Conservation (phyloP, 2,329 filamentous ascomycete species). For the Chrysoporthe puriensis region DNA sequence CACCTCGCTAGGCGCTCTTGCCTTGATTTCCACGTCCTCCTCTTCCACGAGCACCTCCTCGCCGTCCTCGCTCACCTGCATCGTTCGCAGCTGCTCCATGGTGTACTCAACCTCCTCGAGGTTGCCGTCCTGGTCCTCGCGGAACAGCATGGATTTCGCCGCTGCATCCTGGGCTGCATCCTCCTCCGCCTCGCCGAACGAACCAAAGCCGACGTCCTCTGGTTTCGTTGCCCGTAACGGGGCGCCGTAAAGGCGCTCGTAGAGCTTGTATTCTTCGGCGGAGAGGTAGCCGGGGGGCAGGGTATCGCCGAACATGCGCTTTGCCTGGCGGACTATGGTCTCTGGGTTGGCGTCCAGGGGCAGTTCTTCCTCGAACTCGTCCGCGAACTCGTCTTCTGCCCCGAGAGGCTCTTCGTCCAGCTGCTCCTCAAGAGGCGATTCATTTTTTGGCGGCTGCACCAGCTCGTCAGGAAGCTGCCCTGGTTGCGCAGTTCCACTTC, state of each 20-base stretch:
- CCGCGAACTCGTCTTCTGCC: slow-evolving; percentile 12
- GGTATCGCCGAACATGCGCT: slow-evolving; percentile 75
- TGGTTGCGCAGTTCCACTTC: neutral
- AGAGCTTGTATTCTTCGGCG: slow-evolving; percentile 72
- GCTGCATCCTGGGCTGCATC: slow-evolving; percentile 30
- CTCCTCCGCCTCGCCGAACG: slow-evolving; percentile 31
- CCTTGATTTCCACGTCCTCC: slow-evolving; percentile 34
- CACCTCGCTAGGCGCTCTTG: slow-evolving; percentile 37
- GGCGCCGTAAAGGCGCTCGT: slow-evolving; percentile 79
- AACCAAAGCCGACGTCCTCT: slow-evolving; percentile 58
- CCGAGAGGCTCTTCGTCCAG: neutral
- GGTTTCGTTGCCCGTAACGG: slow-evolving; percentile 65
- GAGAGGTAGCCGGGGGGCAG: slow-evolving; percentile 74
- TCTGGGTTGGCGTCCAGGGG: slow-evolving; percentile 50
- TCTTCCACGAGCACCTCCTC: slow-evolving; percentile 40
- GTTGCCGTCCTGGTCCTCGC: slow-evolving; percentile 58
- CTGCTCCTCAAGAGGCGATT: slow-evolving; percentile 11
- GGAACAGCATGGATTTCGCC: slow-evolving; percentile 53
- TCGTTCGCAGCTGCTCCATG: slow-evolving; percentile 40
- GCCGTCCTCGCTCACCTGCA: slow-evolving; percentile 50
- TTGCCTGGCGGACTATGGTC: slow-evolving; percentile 68
- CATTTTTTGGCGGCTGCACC: neutral
- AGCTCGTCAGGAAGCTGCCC: slow-evolving; percentile 15
- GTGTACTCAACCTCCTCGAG: slow-evolving; percentile 65
- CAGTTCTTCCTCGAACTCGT: neutral